Evolutionary conservation across 176 grass and related monocot species (phyloP), one percentile per base, ranked within the genome.

Genomic region (Rhynchospora breviuscula): DNA sequence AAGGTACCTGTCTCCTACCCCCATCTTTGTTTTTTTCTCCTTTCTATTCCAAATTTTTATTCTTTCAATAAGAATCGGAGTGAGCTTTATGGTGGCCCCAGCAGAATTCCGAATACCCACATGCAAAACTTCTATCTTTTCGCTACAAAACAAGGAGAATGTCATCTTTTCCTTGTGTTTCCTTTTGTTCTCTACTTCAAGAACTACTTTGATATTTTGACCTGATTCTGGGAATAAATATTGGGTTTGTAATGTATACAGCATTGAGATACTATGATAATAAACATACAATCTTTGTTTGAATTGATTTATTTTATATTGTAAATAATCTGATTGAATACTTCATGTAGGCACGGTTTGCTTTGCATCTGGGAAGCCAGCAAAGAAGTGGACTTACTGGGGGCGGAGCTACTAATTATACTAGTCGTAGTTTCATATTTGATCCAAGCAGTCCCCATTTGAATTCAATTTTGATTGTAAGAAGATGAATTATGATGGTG

Each of bases 311-410:
- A 52, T 74, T 21, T 51, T 11, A 80, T 61, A 61, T 23, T 77
- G 52, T 10, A 81, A 62, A 44, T 59, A 80, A 59, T 67, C 45
- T 82, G 45, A 67, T 29, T 17, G 10, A 67, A 51, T 47, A 22
- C 12, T 67, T 26, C 17, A 31, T 82, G 59, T 82, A 95, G 96
- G 96, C 46, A 95, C 96, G 45, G 54, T 90, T 65, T 98, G 96
- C 85, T 95, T 98, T 74, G 96, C 96, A 26, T 98, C 91, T 8
- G 96, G 96, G 67, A 98, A 90, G 86, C 89, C 85, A 51, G 92
- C 92, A 18, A 91, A 90, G 89, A 95, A 93, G 54, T 98, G 96
- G 91, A 90, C 91, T 1, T 95, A 91, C 76, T 98, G 96, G 96
- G 92, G 90, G 8, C 89, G 88, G 81, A 98, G 96, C 85, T 95